Conservation (phyloP, 495 filamentous ascomycete species). For the Umbilicaria muhlenbergii region DNA sequence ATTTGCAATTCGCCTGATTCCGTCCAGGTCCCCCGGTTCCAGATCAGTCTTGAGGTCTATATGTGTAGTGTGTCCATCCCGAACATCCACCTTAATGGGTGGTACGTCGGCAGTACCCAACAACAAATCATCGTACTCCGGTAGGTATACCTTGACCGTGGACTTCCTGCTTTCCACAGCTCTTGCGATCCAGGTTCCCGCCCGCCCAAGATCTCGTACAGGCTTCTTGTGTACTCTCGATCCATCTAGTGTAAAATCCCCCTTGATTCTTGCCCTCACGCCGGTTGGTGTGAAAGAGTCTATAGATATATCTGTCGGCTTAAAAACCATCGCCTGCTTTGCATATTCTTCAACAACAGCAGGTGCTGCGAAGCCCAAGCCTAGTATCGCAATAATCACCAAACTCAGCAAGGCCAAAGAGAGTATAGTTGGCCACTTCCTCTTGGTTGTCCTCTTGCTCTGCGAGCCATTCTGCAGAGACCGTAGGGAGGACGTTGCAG, state of each 20-base stretch:
- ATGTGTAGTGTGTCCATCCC: conserved; percentile 57
- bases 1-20: conserved; percentile 63
- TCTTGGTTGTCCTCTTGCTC: conserved; percentile 16
- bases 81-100: conserved; percentile 52
- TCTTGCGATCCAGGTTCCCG: conserved; percentile 67
- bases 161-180: conserved; percentile 55
- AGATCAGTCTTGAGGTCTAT: conserved; percentile 69
- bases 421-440: conserved; percentile 42
- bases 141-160: conserved; percentile 61
- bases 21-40: conserved; percentile 57
- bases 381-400: conserved; percentile 31
- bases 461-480: conserved; percentile 11
- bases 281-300: conserved; percentile 67
- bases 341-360: conserved; percentile 70
- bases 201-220: conserved; percentile 56
- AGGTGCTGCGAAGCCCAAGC: conserved; percentile 65
- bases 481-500: conserved; percentile 14
- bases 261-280: conserved; percentile 61
- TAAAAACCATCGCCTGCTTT: conserved; percentile 62
- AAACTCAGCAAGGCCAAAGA: conserved; percentile 32
- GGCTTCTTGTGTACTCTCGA: conserved; percentile 49
- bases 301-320: conserved; percentile 67
- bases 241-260: conserved; percentile 65
- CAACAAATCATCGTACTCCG: conserved; percentile 64
- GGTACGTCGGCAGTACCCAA: conserved; percentile 66